Base-by-base conservation (phyloP, 345 rosid species). In the Gossypium longicalyx region DNA sequence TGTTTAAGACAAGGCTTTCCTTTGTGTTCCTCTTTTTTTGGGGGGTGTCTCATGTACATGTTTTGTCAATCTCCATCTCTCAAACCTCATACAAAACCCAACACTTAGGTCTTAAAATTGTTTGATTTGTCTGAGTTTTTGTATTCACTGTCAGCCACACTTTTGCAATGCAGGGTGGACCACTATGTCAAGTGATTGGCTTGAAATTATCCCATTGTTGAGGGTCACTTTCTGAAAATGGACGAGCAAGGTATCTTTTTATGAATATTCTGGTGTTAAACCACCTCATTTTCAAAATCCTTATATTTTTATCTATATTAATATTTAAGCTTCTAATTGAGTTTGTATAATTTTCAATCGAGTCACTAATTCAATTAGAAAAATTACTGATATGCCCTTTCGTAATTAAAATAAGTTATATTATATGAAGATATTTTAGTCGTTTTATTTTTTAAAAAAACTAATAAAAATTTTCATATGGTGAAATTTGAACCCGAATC, bases 161-260 rank as follows among this genome's bases (percentile, higher is more conserved):
- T 22, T 34, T 34, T 45, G 38, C 54, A 45, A 12, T 44, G 9
- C 12, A n/a, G 25, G 13, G 56, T 20, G 71, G 54, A 67, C 56
- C 71, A 67, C 71, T 23, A 10, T 48, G 53, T 41, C 56, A 67
- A 67, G 71, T 67, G 71, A 34, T 19, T 67, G 71, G 56, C 56
- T 7, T 13, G 4, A 23, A 67, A 12, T 22, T 15, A 47, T 8
- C 56, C 34, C 41, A n/a, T n/a, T 48, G 22, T 16, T 23, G 38
- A 4, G 12, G 71, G 41, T 48, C 12, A 23, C 70, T 66, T 65
- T 44, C n/a, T 44, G n/a, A 22, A 12, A 27, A 20, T 7, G 22
- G 44, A 12, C 10, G 12, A 22, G 70, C 6, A 20, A 62, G 22
- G 25, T 22, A n/a, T 54, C 3, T 19, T 52, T 54, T 54, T 54